phyloP scores from a whole-genome alignment of 2,329 filamentous ascomycete species.

The Daldinia sp. region DNA sequence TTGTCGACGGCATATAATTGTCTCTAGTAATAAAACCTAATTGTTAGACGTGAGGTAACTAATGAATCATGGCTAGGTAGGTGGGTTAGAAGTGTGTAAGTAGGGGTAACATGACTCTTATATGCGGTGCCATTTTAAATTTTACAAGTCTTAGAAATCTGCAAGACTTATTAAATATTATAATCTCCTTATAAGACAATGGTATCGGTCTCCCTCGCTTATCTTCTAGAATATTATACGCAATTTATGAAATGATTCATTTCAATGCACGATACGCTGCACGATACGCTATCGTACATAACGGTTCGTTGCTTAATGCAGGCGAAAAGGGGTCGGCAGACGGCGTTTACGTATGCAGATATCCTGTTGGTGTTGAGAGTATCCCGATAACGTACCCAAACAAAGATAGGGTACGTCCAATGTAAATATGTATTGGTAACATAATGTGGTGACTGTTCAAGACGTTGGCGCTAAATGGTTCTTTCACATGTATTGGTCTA shows the following conservation, averaged over 20 bases:
- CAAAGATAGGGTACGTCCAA: background rate
- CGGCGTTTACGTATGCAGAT: background rate
- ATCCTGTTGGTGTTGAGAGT: slow-evolving; percentile 7
- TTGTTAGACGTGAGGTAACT: background rate
- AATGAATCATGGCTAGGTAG: background rate
- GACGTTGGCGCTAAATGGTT: background rate
- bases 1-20: background rate
- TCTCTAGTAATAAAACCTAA: background rate
- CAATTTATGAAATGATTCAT: slow-evolving; percentile 5
- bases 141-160: background rate
- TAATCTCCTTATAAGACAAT: background rate
- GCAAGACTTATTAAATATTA: background rate
- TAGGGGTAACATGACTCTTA: background rate
- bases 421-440: background rate
- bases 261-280: too few relatives aligned
- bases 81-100: background rate
- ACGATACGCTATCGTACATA: slow-evolving; percentile 13
- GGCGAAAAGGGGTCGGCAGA: slow-evolving; percentile 17
- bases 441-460: slow-evolving; percentile 1
- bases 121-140: background rate
- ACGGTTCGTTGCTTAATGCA: slow-evolving; percentile 11
- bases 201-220: background rate
- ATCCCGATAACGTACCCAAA: background rate
- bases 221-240: background rate
- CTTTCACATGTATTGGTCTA: slow-evolving; percentile 9